Evolutionary conservation across 768 basidiomycete genomes (phyloP), one percentile per base, ranked within the genome.

Genomic region (Mycena epipterygia): DNA sequence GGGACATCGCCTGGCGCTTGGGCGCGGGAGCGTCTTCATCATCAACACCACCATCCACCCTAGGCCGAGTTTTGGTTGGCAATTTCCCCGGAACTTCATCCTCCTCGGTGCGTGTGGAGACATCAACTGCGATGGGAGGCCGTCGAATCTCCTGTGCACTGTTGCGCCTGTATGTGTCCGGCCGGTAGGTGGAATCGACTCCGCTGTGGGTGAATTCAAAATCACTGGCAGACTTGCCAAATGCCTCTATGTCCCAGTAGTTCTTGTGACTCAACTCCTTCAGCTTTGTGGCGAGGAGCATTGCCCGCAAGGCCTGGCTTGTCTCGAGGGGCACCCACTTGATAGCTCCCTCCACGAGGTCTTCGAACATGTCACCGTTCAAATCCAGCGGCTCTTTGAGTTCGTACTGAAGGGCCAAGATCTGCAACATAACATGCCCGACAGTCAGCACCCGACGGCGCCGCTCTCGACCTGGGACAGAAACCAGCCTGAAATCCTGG

Each of bases 351-450:
- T 37, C 8, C 8, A 37, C 35, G 35, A 37, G 6, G 35, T 37
- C 35, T 37, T 37, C 35, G 14, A 37, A 37, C 35, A 37, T 7
- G 35, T 37, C 35, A 37, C 35, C 35, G 35, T 37, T 37, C 35
- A 37, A 14, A 37, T 37, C 14, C 6, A 37, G 29, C 51, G 51
- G 63, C 30, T 64, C 63, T 30, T 64, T 29, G 11, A 64, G 63
- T 16, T 55, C 52, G 25, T 64, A 23, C 29, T 64, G 63, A 55
- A 64, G 25, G 49, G 51, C 63, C 30, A 64, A 32, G 19, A 64
- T 5, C 13, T 42, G 19, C 39, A 55, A 17, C 39, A 64, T n/a
- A 3, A 21, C 39, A 7, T 23, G 35, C 3, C 37, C 63, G 6
- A 64, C 52, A 25, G 37, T 5, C 51, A 52, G 5, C 2, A 55